Evolutionary conservation across 2,329 filamentous ascomycete genomes (phyloP).

Genomic region (Graphilbum ipis-grandicollis): DNA sequence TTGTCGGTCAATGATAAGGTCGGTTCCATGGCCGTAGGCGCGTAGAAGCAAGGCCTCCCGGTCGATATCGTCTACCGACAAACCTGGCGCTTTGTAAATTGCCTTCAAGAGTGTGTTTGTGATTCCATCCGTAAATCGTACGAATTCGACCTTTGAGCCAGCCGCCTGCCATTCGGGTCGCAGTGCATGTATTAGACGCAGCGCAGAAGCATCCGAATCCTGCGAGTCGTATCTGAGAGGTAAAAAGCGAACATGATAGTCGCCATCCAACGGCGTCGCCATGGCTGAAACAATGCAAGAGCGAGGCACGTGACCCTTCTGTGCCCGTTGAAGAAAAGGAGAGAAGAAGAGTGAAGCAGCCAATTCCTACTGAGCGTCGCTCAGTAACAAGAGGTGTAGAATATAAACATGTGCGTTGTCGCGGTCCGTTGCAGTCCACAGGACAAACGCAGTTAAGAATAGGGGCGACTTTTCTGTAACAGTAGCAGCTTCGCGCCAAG

Average conservation of each 20-base stretch:
- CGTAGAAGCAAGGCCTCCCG: conserved; percentile 73
- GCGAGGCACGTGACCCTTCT: too few relatives aligned
- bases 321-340: too few relatives aligned
- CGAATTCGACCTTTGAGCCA: conserved; percentile 43
- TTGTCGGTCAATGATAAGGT: conserved; percentile 89
- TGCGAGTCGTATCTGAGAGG: conserved; percentile 61
- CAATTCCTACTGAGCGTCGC: too few relatives aligned
- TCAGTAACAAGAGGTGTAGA: too few relatives aligned
- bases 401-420: too few relatives aligned
- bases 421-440: too few relatives aligned
- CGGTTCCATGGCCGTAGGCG: conserved; percentile 87
- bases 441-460: too few relatives aligned
- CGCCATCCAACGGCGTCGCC: background rate
- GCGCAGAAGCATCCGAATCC: conserved; percentile 63
- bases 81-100: conserved; percentile 47
- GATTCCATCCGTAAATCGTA: conserved; percentile 92
- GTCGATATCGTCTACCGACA: conserved; percentile 63
- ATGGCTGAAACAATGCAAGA: background rate
- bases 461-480: too few relatives aligned
- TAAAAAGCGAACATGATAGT: conserved; percentile 37
- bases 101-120: conserved; percentile 83
- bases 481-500: too few relatives aligned
- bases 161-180: conserved; percentile 59
- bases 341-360: too few relatives aligned
- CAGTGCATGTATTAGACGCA: conserved; percentile 60